A percentile compares a stretch with the other conserved stretches of the same genome.
These are phyloP conservation scores for Lablab purpureus DNA, from an alignment of 306 rosid species.

Conservation along the genomic window DNA sequence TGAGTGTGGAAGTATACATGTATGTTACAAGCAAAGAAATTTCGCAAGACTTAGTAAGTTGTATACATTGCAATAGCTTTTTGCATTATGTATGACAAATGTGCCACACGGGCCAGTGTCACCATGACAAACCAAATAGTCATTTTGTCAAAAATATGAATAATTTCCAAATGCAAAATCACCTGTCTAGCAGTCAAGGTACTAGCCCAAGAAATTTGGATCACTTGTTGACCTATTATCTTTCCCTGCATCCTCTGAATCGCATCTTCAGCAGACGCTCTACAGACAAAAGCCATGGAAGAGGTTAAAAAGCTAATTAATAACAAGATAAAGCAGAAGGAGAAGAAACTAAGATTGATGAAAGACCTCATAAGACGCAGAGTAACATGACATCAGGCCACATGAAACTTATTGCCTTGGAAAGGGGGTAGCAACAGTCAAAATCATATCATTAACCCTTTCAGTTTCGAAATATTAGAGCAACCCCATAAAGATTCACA, in stretches of 20 bases:
- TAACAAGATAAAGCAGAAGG: slow-evolving; percentile 34
- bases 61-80: neutral
- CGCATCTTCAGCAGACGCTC: slow-evolving; percentile 89
- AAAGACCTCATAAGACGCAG: slow-evolving; percentile 52
- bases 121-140: slow-evolving; percentile 7
- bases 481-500: slow-evolving; percentile 41
- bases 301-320: slow-evolving; percentile 35
- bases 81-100: neutral
- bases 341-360: slow-evolving; percentile 40
- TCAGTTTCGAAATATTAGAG: slow-evolving; percentile 36
- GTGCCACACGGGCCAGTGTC: neutral
- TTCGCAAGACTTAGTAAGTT: neutral
- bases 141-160: slow-evolving; percentile 17
- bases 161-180: slow-evolving; percentile 36
- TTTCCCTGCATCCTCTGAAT: slow-evolving; percentile 92
- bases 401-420: slow-evolving; percentile 47
- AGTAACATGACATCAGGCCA: slow-evolving; percentile 44
- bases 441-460: slow-evolving; percentile 35
- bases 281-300: slow-evolving; percentile 42
- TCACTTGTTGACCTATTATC: slow-evolving; percentile 81
- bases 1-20: neutral
- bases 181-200: slow-evolving; percentile 84
- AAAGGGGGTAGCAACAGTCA: slow-evolving; percentile 43
- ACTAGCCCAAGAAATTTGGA: slow-evolving; percentile 87
- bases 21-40: neutral